These are phyloP conservation scores for Puccinia triticina DNA, from an alignment of 1,284 basidiomycete genomes.

Conservation along the genomic window DNA sequence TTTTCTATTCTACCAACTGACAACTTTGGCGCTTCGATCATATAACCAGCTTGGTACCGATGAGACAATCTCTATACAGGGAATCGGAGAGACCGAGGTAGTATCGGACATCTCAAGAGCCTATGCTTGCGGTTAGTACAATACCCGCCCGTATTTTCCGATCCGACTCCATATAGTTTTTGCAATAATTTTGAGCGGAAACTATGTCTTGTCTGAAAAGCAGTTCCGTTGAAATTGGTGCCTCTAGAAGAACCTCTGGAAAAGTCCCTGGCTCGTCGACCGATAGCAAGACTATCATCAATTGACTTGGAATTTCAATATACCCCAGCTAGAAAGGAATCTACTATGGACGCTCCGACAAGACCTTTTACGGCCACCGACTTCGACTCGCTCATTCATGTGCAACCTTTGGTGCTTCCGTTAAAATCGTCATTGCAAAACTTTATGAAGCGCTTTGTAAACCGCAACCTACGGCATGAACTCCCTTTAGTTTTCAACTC, in stretches of 20 bases:
- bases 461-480: slow-evolving; percentile 3
- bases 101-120: background rate
- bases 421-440: background rate
- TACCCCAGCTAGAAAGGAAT: background rate
- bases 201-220: background rate
- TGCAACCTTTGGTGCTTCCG: slow-evolving; percentile 21
- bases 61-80: background rate
- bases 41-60: background rate
- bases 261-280: background rate
- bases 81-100: background rate
- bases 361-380: background rate
- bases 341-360: background rate
- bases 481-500: slow-evolving; percentile 23
- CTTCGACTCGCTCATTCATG: slow-evolving; percentile 23
- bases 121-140: slow-evolving; percentile 1
- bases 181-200: background rate
- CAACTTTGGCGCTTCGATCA: background rate
- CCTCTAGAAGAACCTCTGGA: background rate
- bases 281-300: slow-evolving; percentile 10
- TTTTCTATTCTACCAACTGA: background rate
- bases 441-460: slow-evolving; percentile 16
- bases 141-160: background rate
- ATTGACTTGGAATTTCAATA: slow-evolving; percentile 16
- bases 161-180: background rate
- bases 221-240: background rate